Conservation (phyloP, 2,329 filamentous ascomycete genomes). For the Diatrype stigma region DNA sequence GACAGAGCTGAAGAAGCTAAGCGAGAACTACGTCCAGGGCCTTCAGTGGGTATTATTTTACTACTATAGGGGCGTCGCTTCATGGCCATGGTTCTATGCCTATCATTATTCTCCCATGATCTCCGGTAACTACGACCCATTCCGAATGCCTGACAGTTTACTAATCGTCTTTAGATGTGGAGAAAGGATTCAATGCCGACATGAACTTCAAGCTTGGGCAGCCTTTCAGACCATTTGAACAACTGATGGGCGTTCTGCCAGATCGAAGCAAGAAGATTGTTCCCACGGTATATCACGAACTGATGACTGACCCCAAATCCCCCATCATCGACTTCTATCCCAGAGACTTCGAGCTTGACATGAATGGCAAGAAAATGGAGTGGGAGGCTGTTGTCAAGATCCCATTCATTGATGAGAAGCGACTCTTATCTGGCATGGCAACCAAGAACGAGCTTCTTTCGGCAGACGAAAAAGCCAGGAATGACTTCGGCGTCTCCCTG, state of each 20-base stretch:
- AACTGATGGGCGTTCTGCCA: constrained; percentile 96
- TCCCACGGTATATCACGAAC: constrained; percentile 75
- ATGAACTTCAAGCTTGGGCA: constrained; percentile 92
- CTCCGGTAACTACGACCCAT: constrained; percentile 51
- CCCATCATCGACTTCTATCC: constrained; percentile 98
- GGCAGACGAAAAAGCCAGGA: constrained; percentile 74
- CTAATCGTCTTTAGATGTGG: constrained; percentile 62
- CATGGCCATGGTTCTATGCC: constrained; percentile 96
- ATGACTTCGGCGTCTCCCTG: constrained; percentile 85
- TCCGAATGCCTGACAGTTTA: background rate
- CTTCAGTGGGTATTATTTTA: constrained; percentile 98
- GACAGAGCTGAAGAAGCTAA: constrained; percentile 71
- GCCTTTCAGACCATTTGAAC: constrained; percentile 91
- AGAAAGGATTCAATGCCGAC: constrained; percentile 79
- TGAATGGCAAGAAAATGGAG: constrained; percentile 99
- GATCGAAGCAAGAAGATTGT: constrained; percentile 98
- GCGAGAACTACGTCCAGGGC: constrained; percentile 96
- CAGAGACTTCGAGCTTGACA: constrained; percentile 92
- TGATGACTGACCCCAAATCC: constrained; percentile 88
- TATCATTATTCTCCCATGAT: constrained; percentile 99
- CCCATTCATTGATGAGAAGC: constrained; percentile 92
- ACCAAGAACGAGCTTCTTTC: constrained; percentile 76
- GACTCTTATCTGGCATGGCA: constrained; percentile 79
- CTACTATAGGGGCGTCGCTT: constrained; percentile 95
- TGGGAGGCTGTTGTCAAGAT: constrained; percentile 99